phyloP scores from a whole-genome alignment of 768 basidiomycete genomes.

The Mycena galopus region DNA sequence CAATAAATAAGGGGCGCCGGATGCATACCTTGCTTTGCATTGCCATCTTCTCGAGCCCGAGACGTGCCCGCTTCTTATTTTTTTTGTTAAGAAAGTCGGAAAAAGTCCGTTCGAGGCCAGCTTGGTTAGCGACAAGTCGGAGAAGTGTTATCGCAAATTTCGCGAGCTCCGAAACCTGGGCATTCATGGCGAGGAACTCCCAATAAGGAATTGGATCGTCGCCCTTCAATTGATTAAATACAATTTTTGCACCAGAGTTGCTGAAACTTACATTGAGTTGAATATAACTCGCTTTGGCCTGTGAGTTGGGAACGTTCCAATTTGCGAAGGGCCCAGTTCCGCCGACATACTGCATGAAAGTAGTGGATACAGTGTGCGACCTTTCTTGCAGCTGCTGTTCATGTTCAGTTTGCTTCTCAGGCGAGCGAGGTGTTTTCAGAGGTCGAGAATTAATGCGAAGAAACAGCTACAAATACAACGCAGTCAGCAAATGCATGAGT shows the following conservation, averaged over 20 bases:
- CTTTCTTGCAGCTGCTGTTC: neutral
- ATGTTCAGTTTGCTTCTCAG: neutral
- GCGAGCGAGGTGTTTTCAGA: neutral
- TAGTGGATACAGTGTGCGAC: neutral
- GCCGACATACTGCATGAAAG: slow-evolving; percentile 17
- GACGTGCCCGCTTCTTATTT: too few relatives aligned
- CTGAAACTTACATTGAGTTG: neutral
- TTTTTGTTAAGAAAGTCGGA: neutral
- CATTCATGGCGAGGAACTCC: neutral
- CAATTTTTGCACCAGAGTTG: too few relatives aligned
- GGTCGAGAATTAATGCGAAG: neutral
- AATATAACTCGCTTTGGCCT: neutral
- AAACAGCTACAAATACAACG: too few relatives aligned
- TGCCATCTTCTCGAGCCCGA: too few relatives aligned
- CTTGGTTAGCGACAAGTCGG: neutral
- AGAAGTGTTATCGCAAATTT: neutral
- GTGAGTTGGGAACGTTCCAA: neutral
- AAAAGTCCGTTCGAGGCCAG: neutral
- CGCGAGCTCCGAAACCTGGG: neutral
- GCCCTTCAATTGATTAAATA: neutral
- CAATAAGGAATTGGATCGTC: neutral
- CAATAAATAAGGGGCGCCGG: too few relatives aligned
- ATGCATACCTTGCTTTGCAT: too few relatives aligned
- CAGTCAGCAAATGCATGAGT: neutral
- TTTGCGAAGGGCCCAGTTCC: neutral